Conservation (phyloP, 805 yeast species). For the Saturnispora halmiae region DNA sequence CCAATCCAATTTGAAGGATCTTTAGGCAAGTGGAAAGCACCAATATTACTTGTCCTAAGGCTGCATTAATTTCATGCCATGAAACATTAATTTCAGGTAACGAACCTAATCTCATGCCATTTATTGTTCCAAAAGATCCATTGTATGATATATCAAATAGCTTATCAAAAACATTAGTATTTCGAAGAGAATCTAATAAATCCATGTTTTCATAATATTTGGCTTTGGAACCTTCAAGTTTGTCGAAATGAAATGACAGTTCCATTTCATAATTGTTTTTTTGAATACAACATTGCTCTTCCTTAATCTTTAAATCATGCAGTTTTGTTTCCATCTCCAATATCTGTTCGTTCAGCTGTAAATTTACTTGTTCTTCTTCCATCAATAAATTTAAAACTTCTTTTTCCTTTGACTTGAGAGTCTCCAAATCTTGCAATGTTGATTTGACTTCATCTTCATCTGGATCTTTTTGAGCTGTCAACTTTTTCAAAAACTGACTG, state of each 20-base stretch:
- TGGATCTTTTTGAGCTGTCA: constrained; percentile 48
- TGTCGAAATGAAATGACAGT: constrained; percentile 39
- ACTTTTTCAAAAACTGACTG: constrained; percentile 57
- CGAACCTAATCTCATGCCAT: constrained; percentile 75
- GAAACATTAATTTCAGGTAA: constrained; percentile 53
- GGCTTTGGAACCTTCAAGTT: constrained; percentile 54
- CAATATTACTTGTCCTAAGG: constrained; percentile 74
- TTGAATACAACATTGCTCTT: constrained; percentile 36
- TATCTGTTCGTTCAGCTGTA: constrained; percentile 41
- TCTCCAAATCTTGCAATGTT: constrained; percentile 37
- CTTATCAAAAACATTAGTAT: constrained; percentile 73
- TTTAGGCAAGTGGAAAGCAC: constrained; percentile 56
- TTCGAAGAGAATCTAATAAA: constrained; percentile 62
- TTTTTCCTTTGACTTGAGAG: constrained; percentile 34
- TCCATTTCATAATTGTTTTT: constrained; percentile 53
- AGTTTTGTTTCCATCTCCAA: constrained; percentile 34
- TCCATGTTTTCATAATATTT: constrained; percentile 52
- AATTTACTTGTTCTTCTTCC: constrained; percentile 35
- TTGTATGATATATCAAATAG: constrained; percentile 78
- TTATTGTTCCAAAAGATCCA: constrained; percentile 80
- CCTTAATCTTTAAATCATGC: constrained; percentile 32
- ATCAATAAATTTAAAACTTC: constrained; percentile 32
- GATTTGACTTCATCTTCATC: constrained; percentile 34
- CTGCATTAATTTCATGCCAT: constrained; percentile 89
- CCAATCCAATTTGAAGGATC: constrained; percentile 45